Evolutionary conservation across 352 stramenopile genomes (phyloP).

Genomic region (Pythium guiyangense): DNA sequence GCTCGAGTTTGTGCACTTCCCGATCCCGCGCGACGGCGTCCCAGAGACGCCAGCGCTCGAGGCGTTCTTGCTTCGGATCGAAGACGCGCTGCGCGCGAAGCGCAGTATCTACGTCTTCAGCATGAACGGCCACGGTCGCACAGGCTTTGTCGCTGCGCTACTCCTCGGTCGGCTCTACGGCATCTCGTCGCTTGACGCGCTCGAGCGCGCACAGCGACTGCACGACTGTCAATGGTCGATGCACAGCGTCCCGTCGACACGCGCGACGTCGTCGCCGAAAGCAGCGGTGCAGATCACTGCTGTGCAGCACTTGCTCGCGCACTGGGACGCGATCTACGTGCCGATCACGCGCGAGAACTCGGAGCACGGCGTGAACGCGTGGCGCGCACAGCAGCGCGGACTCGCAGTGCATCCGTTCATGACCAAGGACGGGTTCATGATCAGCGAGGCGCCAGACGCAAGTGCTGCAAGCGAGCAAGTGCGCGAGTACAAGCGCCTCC

Average conservation of each 20-base stretch:
- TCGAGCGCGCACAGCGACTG: constrained; percentile 56
- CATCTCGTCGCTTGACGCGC: constrained; percentile 41
- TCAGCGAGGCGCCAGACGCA: constrained; percentile 28
- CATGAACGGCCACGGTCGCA: constrained; percentile 58
- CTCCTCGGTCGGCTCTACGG: constrained; percentile 73
- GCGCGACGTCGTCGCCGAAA: constrained; percentile 47
- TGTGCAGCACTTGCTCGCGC: constrained; percentile 39
- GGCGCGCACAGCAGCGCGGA: constrained; percentile 48
- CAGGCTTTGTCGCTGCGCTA: constrained; percentile 56
- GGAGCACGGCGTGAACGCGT: constrained; percentile 24
- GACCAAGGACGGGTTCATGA: constrained; percentile 54
- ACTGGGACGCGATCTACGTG: constrained; percentile 63
- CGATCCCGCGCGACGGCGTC: constrained; percentile 41
- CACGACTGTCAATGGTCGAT: constrained; percentile 60
- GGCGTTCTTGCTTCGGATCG: constrained; percentile 28
- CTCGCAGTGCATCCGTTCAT: constrained; percentile 41
- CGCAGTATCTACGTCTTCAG: constrained; percentile 80
- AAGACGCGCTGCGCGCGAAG: constrained; percentile 39
- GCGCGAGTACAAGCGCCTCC: constrained; percentile 22
- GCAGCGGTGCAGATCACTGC: constrained; percentile 36
- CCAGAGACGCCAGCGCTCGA: constrained; percentile 17
- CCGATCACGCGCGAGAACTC: constrained; percentile 49
- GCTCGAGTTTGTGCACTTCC: constrained; percentile 49
- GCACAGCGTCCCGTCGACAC: constrained; percentile 21
- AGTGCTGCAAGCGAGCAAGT: constrained; percentile 18